Percentiles rank a stretch among this genome's conserved stretches.
Evolutionary conservation across 1,284 basidiomycete genomes (phyloP).

Genomic region (Hypsizygus ulmarius): DNA sequence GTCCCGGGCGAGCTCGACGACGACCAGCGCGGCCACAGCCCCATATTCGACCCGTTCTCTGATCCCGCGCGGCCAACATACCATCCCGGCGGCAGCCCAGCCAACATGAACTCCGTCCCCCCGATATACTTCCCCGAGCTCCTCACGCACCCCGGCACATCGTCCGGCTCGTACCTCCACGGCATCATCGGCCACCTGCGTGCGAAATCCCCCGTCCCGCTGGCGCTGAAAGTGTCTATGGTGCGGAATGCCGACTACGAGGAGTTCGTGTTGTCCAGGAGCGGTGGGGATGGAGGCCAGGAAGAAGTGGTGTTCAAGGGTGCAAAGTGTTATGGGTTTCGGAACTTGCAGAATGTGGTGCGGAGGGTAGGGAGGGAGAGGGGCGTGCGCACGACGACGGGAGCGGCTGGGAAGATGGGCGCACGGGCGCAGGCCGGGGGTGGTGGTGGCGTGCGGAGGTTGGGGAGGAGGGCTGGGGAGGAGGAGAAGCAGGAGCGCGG

Average conservation of each 20-base stretch:
- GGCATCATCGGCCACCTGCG: constrained; percentile 61
- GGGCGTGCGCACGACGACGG: constrained; percentile 69
- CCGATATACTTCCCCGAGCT: constrained; percentile 60
- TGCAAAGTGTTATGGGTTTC: constrained; percentile 95
- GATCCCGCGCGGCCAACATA: constrained; percentile 2
- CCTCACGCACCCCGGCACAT: constrained; percentile 78
- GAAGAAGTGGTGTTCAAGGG: constrained; percentile 85
- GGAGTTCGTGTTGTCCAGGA: constrained; percentile 58
- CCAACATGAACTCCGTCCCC: neutral
- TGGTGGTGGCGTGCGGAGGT: constrained; percentile 32
- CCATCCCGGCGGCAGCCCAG: neutral
- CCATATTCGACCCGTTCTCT: constrained; percentile 9
- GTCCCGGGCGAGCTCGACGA: constrained; percentile 48
- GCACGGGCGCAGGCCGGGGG: constrained; percentile 25
- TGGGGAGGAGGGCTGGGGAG: constrained; percentile 31
- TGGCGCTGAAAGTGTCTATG: constrained; percentile 52
- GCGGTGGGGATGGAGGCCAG: constrained; percentile 20
- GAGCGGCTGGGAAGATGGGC: constrained; percentile 59
- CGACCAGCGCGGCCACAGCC: neutral
- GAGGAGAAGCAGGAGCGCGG: constrained; percentile 50
- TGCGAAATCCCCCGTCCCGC: constrained; percentile 37
- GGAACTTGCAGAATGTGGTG: constrained; percentile 97
- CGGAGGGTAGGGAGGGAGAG: constrained; percentile 87
- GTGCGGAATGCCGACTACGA: constrained; percentile 59
- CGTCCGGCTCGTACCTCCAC: constrained; percentile 93